Percentiles rank a stretch among this genome's conserved stretches.
These are phyloP conservation scores for Cercospora citrullina DNA, from an alignment of 2,329 filamentous ascomycete genomes.

Conservation along the genomic window DNA sequence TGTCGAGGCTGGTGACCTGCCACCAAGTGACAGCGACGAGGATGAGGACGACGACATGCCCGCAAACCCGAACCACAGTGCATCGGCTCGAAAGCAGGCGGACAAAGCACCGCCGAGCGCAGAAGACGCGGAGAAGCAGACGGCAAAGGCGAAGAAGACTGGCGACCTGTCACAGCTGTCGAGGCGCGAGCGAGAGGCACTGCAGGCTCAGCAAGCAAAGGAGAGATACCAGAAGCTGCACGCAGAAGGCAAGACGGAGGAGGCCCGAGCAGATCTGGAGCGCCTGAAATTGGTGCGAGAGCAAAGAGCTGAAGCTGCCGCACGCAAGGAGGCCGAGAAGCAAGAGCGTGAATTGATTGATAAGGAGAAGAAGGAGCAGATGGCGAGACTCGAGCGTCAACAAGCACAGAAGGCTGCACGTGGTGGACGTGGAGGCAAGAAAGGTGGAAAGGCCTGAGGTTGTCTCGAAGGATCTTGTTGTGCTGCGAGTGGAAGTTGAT, in stretches of 20 bases:
- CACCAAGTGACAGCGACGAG: slow-evolving; percentile 64
- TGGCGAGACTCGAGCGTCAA: slow-evolving; percentile 51
- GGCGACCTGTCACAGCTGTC: slow-evolving; percentile 58
- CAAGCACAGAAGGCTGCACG: slow-evolving; percentile 42
- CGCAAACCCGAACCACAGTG: slow-evolving; percentile 84
- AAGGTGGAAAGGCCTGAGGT: slow-evolving; percentile 44
- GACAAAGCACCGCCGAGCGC: slow-evolving; percentile 52
- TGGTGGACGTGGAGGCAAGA: slow-evolving; percentile 46
- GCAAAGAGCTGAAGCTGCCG: slow-evolving; percentile 80
- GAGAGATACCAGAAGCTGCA: slow-evolving; percentile 91
- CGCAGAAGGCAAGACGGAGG: slow-evolving; percentile 92
- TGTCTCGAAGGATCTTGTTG: neutral
- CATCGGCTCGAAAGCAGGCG: slow-evolving; percentile 68
- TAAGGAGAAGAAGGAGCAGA: slow-evolving; percentile 56
- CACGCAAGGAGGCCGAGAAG: slow-evolving; percentile 70
- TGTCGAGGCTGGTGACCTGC: slow-evolving; percentile 82
- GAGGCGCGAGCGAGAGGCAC: slow-evolving; percentile 70
- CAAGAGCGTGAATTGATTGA: slow-evolving; percentile 55
- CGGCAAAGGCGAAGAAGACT: slow-evolving; percentile 60
- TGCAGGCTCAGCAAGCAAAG: slow-evolving; percentile 84
- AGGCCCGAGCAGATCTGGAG: slow-evolving; percentile 86
- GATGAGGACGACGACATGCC: slow-evolving; percentile 67
- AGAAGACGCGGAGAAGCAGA: slow-evolving; percentile 48
- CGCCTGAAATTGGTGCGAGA: slow-evolving; percentile 79
- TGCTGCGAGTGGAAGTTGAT: slow-evolving; percentile 6